Percentiles rank a stretch among this genome's conserved stretches.
Conservation (phyloP, 257 asterid genomes). For the Forsythia viridissima region DNA sequence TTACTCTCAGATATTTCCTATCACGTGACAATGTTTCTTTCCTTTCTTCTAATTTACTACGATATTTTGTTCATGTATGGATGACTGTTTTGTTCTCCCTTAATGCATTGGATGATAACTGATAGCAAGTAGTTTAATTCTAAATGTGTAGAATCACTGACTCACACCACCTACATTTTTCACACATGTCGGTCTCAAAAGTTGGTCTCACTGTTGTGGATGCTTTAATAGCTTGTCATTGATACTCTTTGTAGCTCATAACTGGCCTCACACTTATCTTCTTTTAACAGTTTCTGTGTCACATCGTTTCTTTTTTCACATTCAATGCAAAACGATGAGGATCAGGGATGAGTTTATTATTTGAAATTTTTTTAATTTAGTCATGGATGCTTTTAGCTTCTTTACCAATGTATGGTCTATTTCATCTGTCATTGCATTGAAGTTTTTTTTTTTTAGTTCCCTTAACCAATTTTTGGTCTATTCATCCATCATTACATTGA, state of each 20-base stretch:
- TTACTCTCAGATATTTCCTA: not conserved
- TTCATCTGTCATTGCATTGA: not conserved
- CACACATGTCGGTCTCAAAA: not conserved
- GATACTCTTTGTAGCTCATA: not conserved
- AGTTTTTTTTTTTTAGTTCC: not conserved
- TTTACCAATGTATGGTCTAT: not conserved
- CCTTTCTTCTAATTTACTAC: not conserved
- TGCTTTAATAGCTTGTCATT: not conserved
- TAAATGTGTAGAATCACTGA: not conserved
- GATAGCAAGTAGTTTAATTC: not conserved
- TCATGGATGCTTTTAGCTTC: not conserved
- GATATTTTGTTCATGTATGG: not conserved
- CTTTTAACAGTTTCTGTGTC: not conserved
- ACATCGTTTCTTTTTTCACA: not conserved
- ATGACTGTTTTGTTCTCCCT: not conserved
- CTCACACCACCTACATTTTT: not conserved
- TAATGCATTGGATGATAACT: not conserved
- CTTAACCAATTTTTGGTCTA: not conserved
- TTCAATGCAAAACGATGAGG: not conserved
- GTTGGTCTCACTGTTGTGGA: not conserved
- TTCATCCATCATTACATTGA: not conserved
- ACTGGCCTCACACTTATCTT: not conserved
- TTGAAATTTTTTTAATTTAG: not conserved
- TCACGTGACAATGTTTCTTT: not conserved
- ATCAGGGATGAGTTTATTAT: not conserved